A percentile compares a stretch with the other conserved stretches of the same genome.
Evolutionary conservation across 495 filamentous ascomycete species (phyloP).

Genomic region (Podospora pseudopauciseta): DNA sequence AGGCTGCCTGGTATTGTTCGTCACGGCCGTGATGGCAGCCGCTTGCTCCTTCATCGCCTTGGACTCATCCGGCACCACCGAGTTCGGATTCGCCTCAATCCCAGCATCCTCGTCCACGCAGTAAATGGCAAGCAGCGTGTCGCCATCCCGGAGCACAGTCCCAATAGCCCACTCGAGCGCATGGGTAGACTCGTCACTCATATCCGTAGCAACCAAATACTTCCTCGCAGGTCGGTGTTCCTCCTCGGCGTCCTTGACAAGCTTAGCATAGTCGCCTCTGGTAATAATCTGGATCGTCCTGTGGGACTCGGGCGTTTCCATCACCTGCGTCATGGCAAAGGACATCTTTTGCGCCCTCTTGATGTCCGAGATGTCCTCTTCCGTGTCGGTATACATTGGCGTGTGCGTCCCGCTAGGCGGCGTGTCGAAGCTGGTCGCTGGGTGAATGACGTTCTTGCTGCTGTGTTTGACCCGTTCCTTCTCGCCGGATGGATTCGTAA

Average conservation of each 20-base stretch:
- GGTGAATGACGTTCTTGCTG: slow-evolving; percentile 69
- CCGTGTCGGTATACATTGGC: slow-evolving; percentile 79
- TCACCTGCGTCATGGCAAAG: slow-evolving; percentile 73
- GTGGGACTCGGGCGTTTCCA: slow-evolving; percentile 67
- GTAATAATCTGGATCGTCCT: slow-evolving; percentile 83
- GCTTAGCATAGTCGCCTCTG: slow-evolving; percentile 73
- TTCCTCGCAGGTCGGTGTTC: slow-evolving; percentile 73
- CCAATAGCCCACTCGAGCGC: slow-evolving; percentile 97
- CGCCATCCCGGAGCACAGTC: slow-evolving; percentile 89
- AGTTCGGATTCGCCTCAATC: slow-evolving; percentile 36
- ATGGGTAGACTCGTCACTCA: slow-evolving; percentile 89
- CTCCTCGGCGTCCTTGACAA: slow-evolving; percentile 70
- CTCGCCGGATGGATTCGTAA: slow-evolving; percentile 58
- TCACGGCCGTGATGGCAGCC: slow-evolving; percentile 45
- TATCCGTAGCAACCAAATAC: slow-evolving; percentile 88
- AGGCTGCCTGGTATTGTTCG: slow-evolving; percentile 35
- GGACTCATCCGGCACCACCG: slow-evolving; percentile 44
- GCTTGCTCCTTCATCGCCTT: slow-evolving; percentile 70
- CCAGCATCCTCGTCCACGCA: slow-evolving; percentile 83
- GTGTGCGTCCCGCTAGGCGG: slow-evolving; percentile 62
- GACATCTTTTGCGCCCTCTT: slow-evolving; percentile 78
- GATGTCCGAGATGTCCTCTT: slow-evolving; percentile 79
- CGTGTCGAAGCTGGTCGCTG: slow-evolving; percentile 72
- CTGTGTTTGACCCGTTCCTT: slow-evolving; percentile 44
- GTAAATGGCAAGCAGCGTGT: slow-evolving; percentile 88